These are phyloP conservation scores for Fistulifera pelliculosa DNA, from an alignment of 108 stramenopile species.

Conservation along the genomic window DNA sequence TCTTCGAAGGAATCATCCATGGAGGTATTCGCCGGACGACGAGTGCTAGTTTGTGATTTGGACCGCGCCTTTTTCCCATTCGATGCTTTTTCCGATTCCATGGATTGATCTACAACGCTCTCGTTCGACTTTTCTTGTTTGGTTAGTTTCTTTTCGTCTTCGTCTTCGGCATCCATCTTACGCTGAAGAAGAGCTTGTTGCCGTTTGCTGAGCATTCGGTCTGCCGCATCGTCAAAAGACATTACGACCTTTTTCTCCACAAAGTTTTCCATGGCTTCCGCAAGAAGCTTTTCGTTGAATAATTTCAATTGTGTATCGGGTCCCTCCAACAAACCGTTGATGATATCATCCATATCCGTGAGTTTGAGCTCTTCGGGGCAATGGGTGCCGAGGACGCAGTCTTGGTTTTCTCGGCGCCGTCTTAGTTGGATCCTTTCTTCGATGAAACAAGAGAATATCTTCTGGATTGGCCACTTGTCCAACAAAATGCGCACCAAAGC, in stretches of 20 bases:
- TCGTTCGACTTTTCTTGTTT: not conserved
- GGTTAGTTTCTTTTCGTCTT: not conserved
- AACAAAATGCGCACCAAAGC: conserved; percentile 86
- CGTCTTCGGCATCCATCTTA: conserved; percentile 7
- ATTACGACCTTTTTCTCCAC: conserved; percentile 61
- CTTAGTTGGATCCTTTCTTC: conserved; percentile 28
- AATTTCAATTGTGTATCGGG: conserved; percentile 65
- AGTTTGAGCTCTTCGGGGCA: conserved; percentile 75
- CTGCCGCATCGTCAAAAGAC: conserved; percentile 55
- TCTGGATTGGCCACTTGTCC: conserved; percentile 86
- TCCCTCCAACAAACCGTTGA: conserved; percentile 54
- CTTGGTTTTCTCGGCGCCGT: conserved; percentile 9
- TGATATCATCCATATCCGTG: conserved; percentile 77
- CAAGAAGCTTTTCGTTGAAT: conserved; percentile 48
- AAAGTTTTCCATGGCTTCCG: conserved; percentile 77
- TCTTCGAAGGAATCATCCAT: not conserved
- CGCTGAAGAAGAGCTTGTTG: conserved; percentile 31
- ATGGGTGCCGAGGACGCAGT: conserved; percentile 40
- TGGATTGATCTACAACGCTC: not conserved
- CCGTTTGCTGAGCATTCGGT: conserved; percentile 38
- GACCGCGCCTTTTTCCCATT: conserved; percentile 9
- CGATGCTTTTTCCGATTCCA: conserved; percentile 7
- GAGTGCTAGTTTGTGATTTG: conserved; percentile 12
- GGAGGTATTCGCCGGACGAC: not conserved
- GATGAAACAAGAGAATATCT: conserved; percentile 81